A percentile compares a stretch with the other conserved stretches of the same genome.
Evolutionary conservation across 2,329 filamentous ascomycete genomes (phyloP).

Genomic region (Aaosphaeria arxii): DNA sequence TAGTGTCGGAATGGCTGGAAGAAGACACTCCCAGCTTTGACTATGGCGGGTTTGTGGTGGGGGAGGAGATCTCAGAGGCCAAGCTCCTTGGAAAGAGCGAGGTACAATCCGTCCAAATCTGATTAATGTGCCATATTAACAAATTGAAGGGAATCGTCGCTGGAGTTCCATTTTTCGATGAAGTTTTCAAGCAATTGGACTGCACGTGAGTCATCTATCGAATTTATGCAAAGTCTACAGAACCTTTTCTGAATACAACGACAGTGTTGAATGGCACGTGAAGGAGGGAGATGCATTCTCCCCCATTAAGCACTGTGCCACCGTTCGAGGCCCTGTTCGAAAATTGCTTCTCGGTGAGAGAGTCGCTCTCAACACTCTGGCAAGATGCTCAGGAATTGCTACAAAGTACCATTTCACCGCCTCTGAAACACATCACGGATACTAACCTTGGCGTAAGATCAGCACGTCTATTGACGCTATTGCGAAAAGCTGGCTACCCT

Average conservation of each 20-base stretch:
- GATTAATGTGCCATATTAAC: background rate
- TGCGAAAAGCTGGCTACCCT: constrained; percentile 65
- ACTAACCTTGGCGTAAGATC: constrained; percentile 20
- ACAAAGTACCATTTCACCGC: constrained; percentile 49
- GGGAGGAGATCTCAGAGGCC: constrained; percentile 55
- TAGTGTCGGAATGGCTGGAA: constrained; percentile 80
- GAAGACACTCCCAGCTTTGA: constrained; percentile 97
- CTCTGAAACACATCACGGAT: background rate
- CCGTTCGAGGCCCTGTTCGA: constrained; percentile 79
- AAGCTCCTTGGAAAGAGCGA: constrained; percentile 57
- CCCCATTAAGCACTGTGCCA: constrained; percentile 63
- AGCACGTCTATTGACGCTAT: constrained; percentile 47
- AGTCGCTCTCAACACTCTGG: constrained; percentile 86
- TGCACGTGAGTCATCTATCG: constrained; percentile 61
- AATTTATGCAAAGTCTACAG: background rate
- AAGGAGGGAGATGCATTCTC: constrained; percentile 70
- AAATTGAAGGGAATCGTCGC: constrained; percentile 69
- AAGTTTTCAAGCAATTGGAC: constrained; percentile 84
- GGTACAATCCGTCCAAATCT: constrained; percentile 28
- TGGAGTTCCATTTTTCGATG: constrained; percentile 90
- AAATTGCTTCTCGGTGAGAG: constrained; percentile 87
- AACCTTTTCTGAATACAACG: background rate
- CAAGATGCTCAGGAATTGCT: constrained; percentile 88
- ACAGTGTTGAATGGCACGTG: constrained; percentile 78
- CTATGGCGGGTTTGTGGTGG: constrained; percentile 96